Evolutionary conservation across 2,329 filamentous ascomycete species (phyloP).

Genomic region (Trichoderma simmonsii): DNA sequence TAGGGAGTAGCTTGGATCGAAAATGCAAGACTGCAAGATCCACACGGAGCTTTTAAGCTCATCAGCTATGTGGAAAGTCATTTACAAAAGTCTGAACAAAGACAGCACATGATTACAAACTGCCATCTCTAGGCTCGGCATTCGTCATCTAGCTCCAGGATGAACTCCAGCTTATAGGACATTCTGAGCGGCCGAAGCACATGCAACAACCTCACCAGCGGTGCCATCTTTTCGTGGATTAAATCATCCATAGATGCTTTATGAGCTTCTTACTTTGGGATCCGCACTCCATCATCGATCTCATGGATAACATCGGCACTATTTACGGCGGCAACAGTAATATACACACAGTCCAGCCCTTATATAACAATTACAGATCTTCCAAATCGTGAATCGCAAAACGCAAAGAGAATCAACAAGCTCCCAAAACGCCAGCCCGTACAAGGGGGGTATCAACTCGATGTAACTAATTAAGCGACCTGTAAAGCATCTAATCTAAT

Average conservation of each 20-base stretch:
- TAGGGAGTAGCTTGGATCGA: background rate
- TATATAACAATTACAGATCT: background rate
- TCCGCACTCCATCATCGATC: background rate
- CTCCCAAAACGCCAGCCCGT: background rate
- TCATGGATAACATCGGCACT: background rate
- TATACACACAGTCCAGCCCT: background rate
- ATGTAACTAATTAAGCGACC: background rate
- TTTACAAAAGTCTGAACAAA: background rate
- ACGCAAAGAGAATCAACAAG: background rate
- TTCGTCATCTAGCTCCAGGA: slow-evolving; percentile 1
- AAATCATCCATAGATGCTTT: background rate
- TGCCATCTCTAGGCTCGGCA: slow-evolving; percentile 1
- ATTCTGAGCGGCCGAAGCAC: background rate
- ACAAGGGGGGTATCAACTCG: slow-evolving; percentile 11
- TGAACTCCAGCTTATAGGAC: background rate
- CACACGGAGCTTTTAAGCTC: background rate
- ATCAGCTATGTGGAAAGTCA: background rate
- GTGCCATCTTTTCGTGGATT: background rate
- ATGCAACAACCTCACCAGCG: background rate
- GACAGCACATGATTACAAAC: slow-evolving; percentile 1
- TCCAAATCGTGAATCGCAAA: background rate
- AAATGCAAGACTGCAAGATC: background rate
- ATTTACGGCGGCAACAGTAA: background rate
- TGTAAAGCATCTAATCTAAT: background rate
- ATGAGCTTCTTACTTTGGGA: background rate